Percentiles rank a stretch among this genome's conserved stretches.
phyloP scores from a whole-genome alignment of 2,329 filamentous ascomycete genomes.

The Fusarium xylarioides region DNA sequence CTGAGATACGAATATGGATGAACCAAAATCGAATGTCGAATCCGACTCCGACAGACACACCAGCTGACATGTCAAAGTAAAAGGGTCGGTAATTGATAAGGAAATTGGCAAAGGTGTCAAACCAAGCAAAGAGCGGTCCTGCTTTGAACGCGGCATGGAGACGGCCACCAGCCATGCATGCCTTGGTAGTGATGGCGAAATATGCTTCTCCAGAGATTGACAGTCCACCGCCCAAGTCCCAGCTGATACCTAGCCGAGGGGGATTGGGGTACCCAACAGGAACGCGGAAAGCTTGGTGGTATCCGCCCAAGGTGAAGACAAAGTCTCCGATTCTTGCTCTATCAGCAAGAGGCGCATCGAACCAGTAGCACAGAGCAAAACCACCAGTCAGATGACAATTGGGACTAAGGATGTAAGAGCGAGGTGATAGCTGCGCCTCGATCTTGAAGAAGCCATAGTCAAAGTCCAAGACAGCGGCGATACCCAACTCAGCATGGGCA shows the following conservation, averaged over 20 bases:
- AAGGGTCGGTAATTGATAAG: slow-evolving; percentile 42
- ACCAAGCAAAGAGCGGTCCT: slow-evolving; percentile 50
- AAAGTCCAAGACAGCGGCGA: slow-evolving; percentile 48
- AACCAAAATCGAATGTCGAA: neutral
- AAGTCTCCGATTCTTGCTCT: slow-evolving; percentile 48
- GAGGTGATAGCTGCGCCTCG: slow-evolving; percentile 52
- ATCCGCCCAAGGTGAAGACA: slow-evolving; percentile 58
- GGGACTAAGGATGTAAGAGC: slow-evolving; percentile 51
- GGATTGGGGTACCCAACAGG: slow-evolving; percentile 51
- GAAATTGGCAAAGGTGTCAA: slow-evolving; percentile 53
- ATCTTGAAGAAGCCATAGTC: slow-evolving; percentile 47
- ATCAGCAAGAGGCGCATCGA: slow-evolving; percentile 37
- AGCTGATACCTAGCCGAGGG: slow-evolving; percentile 51
- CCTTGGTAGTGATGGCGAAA: slow-evolving; percentile 57
- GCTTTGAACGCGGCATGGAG: slow-evolving; percentile 44
- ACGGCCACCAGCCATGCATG: slow-evolving; percentile 53
- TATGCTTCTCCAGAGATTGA: slow-evolving; percentile 53
- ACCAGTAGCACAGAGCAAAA: slow-evolving; percentile 54
- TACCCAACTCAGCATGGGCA: slow-evolving; percentile 51
- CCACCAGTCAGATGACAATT: slow-evolving; percentile 55
- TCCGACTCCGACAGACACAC: neutral
- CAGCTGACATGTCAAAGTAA: neutral
- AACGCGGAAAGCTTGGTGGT: slow-evolving; percentile 49
- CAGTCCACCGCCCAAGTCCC: slow-evolving; percentile 45
- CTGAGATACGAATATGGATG: neutral